Evolutionary conservation across 208 protist species (phyloP).

Genomic region (Novymonas esmeraldas): DNA sequence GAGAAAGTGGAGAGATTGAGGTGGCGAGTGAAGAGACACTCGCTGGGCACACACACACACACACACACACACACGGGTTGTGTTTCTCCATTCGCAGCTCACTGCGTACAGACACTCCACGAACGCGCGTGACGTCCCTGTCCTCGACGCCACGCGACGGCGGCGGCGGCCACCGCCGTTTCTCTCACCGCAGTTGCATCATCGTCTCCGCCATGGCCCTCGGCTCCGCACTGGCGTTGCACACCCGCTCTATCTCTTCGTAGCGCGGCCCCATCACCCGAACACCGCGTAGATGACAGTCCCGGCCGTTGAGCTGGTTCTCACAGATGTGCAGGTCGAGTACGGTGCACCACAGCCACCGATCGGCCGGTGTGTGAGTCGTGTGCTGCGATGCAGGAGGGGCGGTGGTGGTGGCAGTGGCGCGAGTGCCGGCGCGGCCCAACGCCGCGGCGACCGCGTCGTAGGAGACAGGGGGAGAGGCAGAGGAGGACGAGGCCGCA

Average conservation of each 20-base stretch:
- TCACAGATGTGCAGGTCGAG: constrained; percentile 62
- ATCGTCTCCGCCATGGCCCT: not conserved
- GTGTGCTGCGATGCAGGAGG: not conserved
- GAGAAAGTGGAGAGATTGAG: no score
- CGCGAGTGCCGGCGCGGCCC: not conserved
- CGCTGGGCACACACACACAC: no score
- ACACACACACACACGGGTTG: no score
- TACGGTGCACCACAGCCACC: constrained; percentile 67
- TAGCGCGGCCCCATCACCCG: constrained; percentile 59
- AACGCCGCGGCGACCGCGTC: constrained; percentile 10
- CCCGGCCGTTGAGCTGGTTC: constrained; percentile 83
- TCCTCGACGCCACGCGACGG: no score
- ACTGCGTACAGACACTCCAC: no score
- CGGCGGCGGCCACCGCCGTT: not conserved
- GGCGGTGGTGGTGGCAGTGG: not conserved
- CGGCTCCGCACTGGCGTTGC: not conserved
- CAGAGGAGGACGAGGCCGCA: not conserved
- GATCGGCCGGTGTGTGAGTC: constrained; percentile 25
- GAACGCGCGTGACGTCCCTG: no score
- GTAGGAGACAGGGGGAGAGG: constrained; percentile 4
- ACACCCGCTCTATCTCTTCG: constrained; percentile 17
- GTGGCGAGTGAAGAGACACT: no score
- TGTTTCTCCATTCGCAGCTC: no score
- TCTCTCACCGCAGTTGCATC: not conserved
- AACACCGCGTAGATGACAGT: constrained; percentile 83